Evolutionary conservation across 2,329 filamentous ascomycete genomes (phyloP), one percentile per base, ranked within the genome.

Genomic region (Microcyclosporella mali): DNA sequence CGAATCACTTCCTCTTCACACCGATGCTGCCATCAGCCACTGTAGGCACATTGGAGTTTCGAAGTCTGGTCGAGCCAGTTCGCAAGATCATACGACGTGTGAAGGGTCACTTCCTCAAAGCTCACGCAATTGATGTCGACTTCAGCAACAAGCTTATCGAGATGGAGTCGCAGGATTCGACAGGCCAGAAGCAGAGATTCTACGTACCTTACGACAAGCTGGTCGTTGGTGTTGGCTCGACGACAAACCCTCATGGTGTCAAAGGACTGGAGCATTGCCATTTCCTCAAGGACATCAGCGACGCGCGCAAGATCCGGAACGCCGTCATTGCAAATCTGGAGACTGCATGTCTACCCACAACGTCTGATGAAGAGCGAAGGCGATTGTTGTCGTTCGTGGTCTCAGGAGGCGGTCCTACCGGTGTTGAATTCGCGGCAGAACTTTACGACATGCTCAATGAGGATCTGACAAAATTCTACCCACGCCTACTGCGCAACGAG

Each of bases 181-280:
- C 73, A 46, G 92, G 92, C 3, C 72, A 85, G n/a, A 80, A 84
- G 56, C 73, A 80, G 43, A 74, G 80, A 31, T 98, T 97, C 69
- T 98, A 98, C 62, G 76, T 98, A 1, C 92, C 92, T 0, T 98
- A 98, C 62, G 94, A 98, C 64, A 98, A 98, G 70, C 75, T 98
- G 35, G 84, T 98, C 19, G 75, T 98, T 56, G 89, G 83, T 18
- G 89, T 97, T 45, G 90, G 90, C 27, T 95, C 89, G 15, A 81
- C 84, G 14, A 94, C 89, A 11, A 98, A 98, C 62, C 83, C 89
- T 1, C 92, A 98, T 59, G 94, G 94, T 34, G 94, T 98, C 44
- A 89, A 92, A 62, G 92, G 92, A 8, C 75, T 98, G 10, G 87
- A 97, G 56, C 78, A 98, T 62, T 95, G 89, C 66, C 82, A 89